Conservation (phyloP, 805 yeast genomes). For the Candida chauliodis region DNA sequence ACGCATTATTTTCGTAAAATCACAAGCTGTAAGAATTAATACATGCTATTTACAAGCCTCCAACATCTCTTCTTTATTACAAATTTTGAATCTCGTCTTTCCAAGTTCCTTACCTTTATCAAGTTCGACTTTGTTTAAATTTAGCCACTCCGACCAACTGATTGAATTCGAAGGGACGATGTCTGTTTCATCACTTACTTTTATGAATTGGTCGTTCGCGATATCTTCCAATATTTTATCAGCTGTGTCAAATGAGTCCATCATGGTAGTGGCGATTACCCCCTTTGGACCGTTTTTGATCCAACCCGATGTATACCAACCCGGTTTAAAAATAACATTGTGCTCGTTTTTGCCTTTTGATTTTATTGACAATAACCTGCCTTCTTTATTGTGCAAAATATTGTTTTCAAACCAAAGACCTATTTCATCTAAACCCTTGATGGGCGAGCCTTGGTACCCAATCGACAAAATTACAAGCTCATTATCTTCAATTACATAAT, state of each 20-base stretch:
- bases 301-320: conserved; percentile 89
- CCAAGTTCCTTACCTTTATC: conserved; percentile 44
- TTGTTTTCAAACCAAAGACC: conserved; percentile 29
- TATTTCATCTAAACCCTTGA: conserved; percentile 52
- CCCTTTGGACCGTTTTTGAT: conserved; percentile 83
- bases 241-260: conserved; percentile 75
- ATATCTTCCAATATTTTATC: conserved; percentile 60
- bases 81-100: conserved; percentile 58
- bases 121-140: conserved; percentile 52
- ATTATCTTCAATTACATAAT: conserved; percentile 31
- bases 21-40: conserved; percentile 24
- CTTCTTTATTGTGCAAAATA: conserved; percentile 30
- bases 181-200: conserved; percentile 18
- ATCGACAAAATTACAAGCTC: conserved; percentile 77
- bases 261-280: conserved; percentile 86
- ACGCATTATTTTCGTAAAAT: conserved; percentile 27
- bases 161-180: conserved; percentile 24
- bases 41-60: conserved; percentile 20
- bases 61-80: conserved; percentile 48
- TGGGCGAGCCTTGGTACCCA: conserved; percentile 72
- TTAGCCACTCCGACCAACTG: conserved; percentile 67
- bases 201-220: conserved; percentile 22
- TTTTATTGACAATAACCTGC: conserved; percentile 23
- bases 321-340: conserved; percentile 28
- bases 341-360: conserved; percentile 14